phyloP scores from a whole-genome alignment of 2,329 filamentous ascomycete species.

The Aureobasidium sp. region DNA sequence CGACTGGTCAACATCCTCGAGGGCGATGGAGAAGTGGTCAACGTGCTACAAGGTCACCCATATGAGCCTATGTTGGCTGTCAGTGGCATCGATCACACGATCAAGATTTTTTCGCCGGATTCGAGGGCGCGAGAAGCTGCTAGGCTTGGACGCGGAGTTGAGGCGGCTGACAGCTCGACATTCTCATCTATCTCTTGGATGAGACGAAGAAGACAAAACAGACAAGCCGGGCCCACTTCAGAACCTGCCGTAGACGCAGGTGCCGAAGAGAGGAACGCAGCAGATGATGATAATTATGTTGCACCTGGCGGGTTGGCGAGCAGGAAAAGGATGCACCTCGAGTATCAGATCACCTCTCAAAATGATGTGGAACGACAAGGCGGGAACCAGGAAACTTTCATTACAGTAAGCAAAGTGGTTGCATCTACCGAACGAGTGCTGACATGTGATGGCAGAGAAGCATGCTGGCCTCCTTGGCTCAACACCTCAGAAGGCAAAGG shows the following conservation, averaged over 20 bases:
- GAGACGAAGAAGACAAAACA: conserved; percentile 13
- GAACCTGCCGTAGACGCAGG: conserved; percentile 23
- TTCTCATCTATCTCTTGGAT: conserved; percentile 34
- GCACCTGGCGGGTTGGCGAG: conserved; percentile 45
- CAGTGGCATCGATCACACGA: conserved; percentile 60
- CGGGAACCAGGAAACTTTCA: conserved; percentile 50
- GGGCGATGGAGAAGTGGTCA: conserved; percentile 63
- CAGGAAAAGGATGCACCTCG: conserved; percentile 52
- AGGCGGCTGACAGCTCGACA: conserved; percentile 38
- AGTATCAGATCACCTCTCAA: conserved; percentile 54
- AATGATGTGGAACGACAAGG: conserved; percentile 56
- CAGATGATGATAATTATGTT: conserved; percentile 34
- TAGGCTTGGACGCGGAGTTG: conserved; percentile 51
- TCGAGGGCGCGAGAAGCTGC: conserved; percentile 51
- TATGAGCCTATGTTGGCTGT: conserved; percentile 61
- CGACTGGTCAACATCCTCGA: conserved; percentile 58
- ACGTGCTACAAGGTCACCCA: conserved; percentile 61
- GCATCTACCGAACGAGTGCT: background rate
- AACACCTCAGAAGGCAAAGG: conserved; percentile 19
- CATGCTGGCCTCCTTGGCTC: conserved; percentile 24
- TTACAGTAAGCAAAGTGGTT: conserved; percentile 36
- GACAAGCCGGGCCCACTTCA: conserved; percentile 19
- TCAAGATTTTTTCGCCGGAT: conserved; percentile 62
- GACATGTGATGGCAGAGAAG: conserved; percentile 20
- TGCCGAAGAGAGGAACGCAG: conserved; percentile 17